Conservation (phyloP, 495 filamentous ascomycete genomes). For the Eremomyces bilateralis region DNA sequence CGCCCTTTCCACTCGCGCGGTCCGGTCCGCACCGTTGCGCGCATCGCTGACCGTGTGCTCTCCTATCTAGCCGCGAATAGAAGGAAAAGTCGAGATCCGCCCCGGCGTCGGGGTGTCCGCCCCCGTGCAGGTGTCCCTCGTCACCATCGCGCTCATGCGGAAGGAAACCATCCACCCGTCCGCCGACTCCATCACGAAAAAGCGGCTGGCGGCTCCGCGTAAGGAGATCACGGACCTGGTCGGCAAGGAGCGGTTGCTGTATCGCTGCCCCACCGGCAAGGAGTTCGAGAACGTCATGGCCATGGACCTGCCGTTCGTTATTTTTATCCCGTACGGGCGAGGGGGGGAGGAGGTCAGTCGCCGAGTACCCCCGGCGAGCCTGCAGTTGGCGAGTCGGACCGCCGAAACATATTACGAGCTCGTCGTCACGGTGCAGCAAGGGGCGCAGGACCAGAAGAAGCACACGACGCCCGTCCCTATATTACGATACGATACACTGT, state of each 20-base stretch:
- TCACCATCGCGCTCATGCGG: slow-evolving; percentile 80
- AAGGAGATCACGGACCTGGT: slow-evolving; percentile 84
- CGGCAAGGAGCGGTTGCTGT: slow-evolving; percentile 85
- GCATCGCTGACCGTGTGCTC: background rate
- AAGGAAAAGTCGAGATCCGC: slow-evolving; percentile 94
- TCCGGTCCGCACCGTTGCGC: no score
- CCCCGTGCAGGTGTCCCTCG: slow-evolving; percentile 76
- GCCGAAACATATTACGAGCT: slow-evolving; percentile 95
- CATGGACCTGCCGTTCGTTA: slow-evolving; percentile 95
- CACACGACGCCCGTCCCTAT: slow-evolving; percentile 83
- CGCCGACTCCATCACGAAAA: slow-evolving; percentile 82
- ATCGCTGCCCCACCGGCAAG: slow-evolving; percentile 60
- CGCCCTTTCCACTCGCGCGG: background rate
- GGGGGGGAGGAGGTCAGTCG: slow-evolving; percentile 71
- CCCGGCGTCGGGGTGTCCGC: slow-evolving; percentile 63
- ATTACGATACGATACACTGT: slow-evolving; percentile 81
- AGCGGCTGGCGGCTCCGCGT: slow-evolving; percentile 73
- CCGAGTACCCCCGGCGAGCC: slow-evolving; percentile 75
- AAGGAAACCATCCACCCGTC: slow-evolving; percentile 92
- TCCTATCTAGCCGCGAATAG: slow-evolving; percentile 57
- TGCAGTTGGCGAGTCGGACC: slow-evolving; percentile 75
- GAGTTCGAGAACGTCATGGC: slow-evolving; percentile 72
- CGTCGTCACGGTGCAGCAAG: slow-evolving; percentile 88
- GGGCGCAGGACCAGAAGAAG: slow-evolving; percentile 63
- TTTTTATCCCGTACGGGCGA: slow-evolving; percentile 90